A percentile compares a stretch with the other conserved stretches of the same genome.
Evolutionary conservation across 179 eudicot genomes (phyloP).

Genomic region (Sideroxylon spinosum): DNA sequence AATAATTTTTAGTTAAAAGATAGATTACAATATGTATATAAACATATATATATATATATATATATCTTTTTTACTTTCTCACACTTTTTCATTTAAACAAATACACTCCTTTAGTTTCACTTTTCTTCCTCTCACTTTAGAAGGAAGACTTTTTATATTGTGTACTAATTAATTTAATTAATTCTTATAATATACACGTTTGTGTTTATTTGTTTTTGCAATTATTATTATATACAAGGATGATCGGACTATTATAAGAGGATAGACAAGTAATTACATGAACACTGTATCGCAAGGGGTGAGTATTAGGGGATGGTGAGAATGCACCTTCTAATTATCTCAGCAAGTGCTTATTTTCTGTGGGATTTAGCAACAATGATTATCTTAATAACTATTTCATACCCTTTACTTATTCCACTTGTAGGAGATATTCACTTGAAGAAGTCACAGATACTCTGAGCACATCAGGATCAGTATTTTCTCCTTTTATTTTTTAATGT

Average conservation of each 20-base stretch:
- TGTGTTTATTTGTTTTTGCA: no score
- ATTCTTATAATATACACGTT: background rate
- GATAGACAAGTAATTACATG: conserved; percentile 72
- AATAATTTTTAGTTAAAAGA: no score
- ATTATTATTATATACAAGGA: conserved; percentile 38
- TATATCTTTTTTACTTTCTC: no score
- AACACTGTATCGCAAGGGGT: conserved; percentile 77
- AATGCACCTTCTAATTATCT: conserved; percentile 61
- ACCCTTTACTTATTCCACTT: conserved; percentile 56
- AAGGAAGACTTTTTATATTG: background rate
- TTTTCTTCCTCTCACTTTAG: background rate
- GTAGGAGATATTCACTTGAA: conserved; percentile 49
- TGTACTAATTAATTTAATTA: background rate
- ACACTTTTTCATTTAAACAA: no score
- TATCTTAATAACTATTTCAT: conserved; percentile 95
- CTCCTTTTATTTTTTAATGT: background rate
- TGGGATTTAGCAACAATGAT: conserved; percentile 89
- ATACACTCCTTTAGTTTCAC: no score
- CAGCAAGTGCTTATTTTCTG: conserved; percentile 66
- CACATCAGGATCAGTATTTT: conserved; percentile 37
- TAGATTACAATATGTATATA: no score
- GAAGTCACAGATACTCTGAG: conserved; percentile 67
- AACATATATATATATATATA: no score
- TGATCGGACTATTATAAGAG: conserved; percentile 54
- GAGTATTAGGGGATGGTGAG: conserved; percentile 66